Conservation (phyloP, 352 stramenopile species). For the Pythium chondricola region DNA sequence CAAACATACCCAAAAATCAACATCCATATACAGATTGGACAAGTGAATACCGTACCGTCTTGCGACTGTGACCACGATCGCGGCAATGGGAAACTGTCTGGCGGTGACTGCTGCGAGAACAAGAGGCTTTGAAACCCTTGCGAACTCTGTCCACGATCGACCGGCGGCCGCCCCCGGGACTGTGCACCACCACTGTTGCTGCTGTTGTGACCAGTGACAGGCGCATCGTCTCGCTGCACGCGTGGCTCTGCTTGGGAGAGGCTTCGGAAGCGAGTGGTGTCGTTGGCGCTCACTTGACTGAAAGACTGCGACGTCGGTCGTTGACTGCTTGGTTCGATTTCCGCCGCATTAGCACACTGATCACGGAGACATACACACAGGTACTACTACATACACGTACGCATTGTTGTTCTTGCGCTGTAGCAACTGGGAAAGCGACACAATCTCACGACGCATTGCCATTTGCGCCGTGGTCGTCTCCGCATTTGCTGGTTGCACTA, state of each 20-base stretch:
- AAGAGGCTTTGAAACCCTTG: conserved; percentile 1
- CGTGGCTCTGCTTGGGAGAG: not conserved
- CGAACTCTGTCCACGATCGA: not conserved
- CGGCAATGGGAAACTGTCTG: not conserved
- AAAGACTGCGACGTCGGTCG: conserved; percentile 2
- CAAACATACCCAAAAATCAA: too few species aligned
- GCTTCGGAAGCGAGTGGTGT: not conserved
- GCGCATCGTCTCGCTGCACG: not conserved
- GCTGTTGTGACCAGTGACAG: not conserved
- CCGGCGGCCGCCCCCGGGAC: not conserved
- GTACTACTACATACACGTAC: not conserved
- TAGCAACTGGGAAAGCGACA: conserved; percentile 70
- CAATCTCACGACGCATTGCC: conserved; percentile 56
- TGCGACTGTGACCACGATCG: conserved; percentile 3
- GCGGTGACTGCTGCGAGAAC: not conserved
- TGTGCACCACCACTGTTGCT: not conserved
- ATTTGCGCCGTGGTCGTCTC: conserved; percentile 21
- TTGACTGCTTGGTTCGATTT: too few species aligned
- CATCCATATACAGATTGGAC: too few species aligned
- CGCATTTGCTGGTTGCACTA: not conserved
- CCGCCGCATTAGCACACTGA: too few species aligned
- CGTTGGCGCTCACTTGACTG: conserved; percentile 3
- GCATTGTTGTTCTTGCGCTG: conserved; percentile 37
- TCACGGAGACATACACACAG: not conserved
- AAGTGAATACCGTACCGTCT: conserved; percentile 23